Conservation (phyloP, 495 filamentous ascomycete genomes). For the Aspergillus nidulans region DNA sequence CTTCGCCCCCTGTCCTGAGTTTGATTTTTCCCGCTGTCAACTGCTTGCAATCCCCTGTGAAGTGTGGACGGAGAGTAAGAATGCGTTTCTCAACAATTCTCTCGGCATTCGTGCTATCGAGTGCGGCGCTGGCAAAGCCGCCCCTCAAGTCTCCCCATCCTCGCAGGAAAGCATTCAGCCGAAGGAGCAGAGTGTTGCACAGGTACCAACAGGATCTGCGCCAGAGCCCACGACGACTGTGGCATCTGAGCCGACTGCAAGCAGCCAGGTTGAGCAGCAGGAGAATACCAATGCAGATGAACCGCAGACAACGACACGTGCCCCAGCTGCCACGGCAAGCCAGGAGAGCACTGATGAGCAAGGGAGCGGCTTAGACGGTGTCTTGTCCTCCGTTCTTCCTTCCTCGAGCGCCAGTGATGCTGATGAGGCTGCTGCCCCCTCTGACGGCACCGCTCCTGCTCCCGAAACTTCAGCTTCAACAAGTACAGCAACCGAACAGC, state of each 20-base stretch:
- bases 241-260: constrained; percentile 6
- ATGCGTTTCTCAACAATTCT: constrained; percentile 32
- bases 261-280: background rate
- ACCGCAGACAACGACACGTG: constrained; percentile 6
- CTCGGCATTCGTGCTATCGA: constrained; percentile 29
- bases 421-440: background rate
- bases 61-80: constrained; percentile 14
- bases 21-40: constrained; percentile 8
- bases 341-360: background rate
- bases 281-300: constrained; percentile 1
- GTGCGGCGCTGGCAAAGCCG: constrained; percentile 24
- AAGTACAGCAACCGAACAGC: background rate
- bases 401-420: background rate
- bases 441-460: background rate
- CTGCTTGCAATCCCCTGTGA: constrained; percentile 15
- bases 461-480: constrained; percentile 4
- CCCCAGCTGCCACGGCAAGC: constrained; percentile 3
- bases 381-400: background rate
- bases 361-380: background rate
- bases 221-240: constrained; percentile 7
- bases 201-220: constrained; percentile 6
- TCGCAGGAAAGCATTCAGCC: constrained; percentile 11
- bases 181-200: constrained; percentile 10
- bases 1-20: constrained; percentile 4
- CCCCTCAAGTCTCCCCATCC: constrained; percentile 19